Percentiles rank a stretch among this genome's conserved stretches.
Conservation (phyloP, 441 rosid genomes). For the Jatropha podagrica region DNA sequence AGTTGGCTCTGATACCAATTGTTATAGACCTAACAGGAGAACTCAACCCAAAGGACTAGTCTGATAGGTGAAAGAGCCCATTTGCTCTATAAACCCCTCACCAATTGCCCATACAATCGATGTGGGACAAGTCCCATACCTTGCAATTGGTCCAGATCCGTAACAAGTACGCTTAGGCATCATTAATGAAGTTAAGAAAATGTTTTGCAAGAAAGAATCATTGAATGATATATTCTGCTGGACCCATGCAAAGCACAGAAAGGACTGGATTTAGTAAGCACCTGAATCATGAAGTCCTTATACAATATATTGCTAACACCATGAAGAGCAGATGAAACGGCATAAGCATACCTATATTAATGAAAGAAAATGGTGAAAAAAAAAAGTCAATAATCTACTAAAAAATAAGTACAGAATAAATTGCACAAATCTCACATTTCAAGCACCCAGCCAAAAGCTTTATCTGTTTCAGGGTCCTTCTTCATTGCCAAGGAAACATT, state of each 20-base stretch:
- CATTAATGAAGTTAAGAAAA: not conserved
- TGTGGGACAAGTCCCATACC: too few relatives aligned
- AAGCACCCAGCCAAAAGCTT: conserved; percentile 99
- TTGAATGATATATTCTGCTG: not conserved
- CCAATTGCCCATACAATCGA: too few relatives aligned
- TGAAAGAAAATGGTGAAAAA: not conserved
- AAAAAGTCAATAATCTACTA: not conserved
- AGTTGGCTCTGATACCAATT: too few relatives aligned
- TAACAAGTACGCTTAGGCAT: not conserved
- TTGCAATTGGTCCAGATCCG: too few relatives aligned
- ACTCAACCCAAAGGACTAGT: too few relatives aligned
- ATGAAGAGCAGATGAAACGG: conserved; percentile 88
- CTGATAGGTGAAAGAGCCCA: too few relatives aligned
- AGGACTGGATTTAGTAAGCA: conserved; percentile 24
- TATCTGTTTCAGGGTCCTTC: conserved; percentile 91
- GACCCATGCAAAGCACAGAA: conserved; percentile 11
- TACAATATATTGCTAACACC: conserved; percentile 80
- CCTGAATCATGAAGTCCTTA: conserved; percentile 99
- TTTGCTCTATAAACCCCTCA: too few relatives aligned
- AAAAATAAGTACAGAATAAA: conserved; percentile 3
- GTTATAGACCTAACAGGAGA: too few relatives aligned
- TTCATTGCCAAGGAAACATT: conserved; percentile 97
- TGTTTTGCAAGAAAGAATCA: not conserved
- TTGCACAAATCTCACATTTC: conserved; percentile 60
- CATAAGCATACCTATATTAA: conserved; percentile 87